Percentiles rank a stretch among this genome's conserved stretches.
phyloP scores from a whole-genome alignment of 176 grass and related monocot genomes.

The Cenchrus fungigraminus region DNA sequence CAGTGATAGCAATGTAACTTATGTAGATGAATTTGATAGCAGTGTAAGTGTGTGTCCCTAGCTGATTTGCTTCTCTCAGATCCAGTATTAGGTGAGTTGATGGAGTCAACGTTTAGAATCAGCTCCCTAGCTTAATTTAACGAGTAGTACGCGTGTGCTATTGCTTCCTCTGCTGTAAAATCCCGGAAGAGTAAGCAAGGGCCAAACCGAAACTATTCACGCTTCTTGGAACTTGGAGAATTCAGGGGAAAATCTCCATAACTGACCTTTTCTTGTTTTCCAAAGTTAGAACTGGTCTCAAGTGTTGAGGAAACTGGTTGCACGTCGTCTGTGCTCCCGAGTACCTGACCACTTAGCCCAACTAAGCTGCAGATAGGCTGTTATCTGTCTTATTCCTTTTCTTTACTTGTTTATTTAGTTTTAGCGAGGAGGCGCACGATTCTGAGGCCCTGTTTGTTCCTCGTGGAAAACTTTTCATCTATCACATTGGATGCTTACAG shows the following conservation, averaged over 20 bases:
- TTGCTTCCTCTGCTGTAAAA: no score
- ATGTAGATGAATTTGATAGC: background rate
- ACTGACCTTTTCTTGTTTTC: background rate
- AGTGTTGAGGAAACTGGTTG: background rate
- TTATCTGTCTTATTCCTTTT: background rate
- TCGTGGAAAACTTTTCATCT: no score
- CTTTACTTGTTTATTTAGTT: background rate
- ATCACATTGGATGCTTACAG: no score
- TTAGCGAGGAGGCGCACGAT: background rate
- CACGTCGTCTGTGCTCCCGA: background rate
- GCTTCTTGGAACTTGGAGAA: no score
- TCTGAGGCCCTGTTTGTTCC: background rate
- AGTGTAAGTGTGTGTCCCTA: background rate
- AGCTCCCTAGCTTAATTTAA: no score
- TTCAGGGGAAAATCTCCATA: no score
- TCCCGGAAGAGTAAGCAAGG: no score
- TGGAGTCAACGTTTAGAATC: conserved; percentile 3
- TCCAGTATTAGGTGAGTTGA: conserved; percentile 20
- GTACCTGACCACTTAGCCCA: background rate
- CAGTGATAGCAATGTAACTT: background rate
- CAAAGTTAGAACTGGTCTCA: background rate
- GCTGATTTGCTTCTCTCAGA: background rate
- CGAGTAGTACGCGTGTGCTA: no score
- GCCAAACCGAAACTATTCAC: no score
- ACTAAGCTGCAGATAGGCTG: background rate